A percentile compares a stretch with the other conserved stretches of the same genome.
phyloP scores from a whole-genome alignment of 441 rosid genomes.

The Gossypium aridum region DNA sequence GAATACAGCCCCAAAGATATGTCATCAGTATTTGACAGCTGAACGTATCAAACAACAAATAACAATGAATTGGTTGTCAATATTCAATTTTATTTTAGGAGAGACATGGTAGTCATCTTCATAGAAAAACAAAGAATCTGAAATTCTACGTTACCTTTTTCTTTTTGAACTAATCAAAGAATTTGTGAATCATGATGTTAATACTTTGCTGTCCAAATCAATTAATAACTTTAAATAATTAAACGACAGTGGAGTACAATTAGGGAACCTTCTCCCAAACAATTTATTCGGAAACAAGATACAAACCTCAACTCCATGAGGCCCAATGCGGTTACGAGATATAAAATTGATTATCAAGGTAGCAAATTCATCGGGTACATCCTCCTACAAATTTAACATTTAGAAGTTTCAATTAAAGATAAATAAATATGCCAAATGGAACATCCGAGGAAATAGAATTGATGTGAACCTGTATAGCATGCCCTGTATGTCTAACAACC shows the following conservation, averaged over 20 bases:
- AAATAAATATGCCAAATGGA: neutral
- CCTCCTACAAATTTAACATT: constrained; percentile 51
- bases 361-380: constrained; percentile 87
- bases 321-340: constrained; percentile 76
- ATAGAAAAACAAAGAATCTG: neutral
- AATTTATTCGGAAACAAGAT: neutral
- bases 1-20: neutral
- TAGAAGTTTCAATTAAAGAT: neutral
- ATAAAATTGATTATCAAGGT: constrained; percentile 53
- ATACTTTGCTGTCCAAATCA: neutral
- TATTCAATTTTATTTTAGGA: neutral
- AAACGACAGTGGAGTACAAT: neutral
- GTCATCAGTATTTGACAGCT: neutral
- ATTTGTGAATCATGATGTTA: neutral
- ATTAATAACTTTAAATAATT: neutral
- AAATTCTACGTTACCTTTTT: neutral
- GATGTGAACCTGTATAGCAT: constrained; percentile 80
- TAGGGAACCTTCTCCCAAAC: neutral
- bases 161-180: neutral
- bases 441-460: neutral
- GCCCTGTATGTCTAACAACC: constrained; percentile 90
- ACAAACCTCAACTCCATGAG: constrained; percentile 80
- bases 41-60: neutral
- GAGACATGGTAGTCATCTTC: neutral
- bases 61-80: neutral